phyloP scores from a whole-genome alignment of 208 protist genomes.

The Naegleria gruberi region DNA sequence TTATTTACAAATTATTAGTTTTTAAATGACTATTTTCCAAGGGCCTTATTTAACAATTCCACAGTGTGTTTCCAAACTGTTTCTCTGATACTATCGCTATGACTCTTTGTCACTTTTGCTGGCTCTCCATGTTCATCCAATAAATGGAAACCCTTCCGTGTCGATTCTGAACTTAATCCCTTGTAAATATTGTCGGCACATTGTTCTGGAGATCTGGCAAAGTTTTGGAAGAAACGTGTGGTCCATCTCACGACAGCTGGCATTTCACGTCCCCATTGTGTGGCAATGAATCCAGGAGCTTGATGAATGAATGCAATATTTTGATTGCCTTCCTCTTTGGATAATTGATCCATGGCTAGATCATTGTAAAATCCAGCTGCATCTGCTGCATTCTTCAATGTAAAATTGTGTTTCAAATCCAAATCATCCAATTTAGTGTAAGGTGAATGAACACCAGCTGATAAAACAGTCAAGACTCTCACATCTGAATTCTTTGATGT shows the following conservation, averaged over 20 bases:
- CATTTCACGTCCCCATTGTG: constrained; percentile 31
- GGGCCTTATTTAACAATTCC: background rate
- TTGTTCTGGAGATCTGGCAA: constrained; percentile 1
- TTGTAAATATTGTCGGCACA: constrained; percentile 25
- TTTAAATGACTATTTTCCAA: background rate
- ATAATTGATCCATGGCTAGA: constrained; percentile 26
- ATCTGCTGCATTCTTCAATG: constrained; percentile 30
- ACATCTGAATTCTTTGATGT: background rate
- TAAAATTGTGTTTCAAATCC: constrained; percentile 26
- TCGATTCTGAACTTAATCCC: background rate
- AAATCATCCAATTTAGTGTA: constrained; percentile 30
- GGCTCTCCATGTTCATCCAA: background rate
- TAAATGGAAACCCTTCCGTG: background rate
- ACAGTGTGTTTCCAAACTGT: background rate
- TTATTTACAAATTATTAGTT: no score
- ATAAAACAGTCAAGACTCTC: constrained; percentile 24
- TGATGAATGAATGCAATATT: constrained; percentile 26
- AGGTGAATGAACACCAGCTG: constrained; percentile 17
- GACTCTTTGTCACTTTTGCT: background rate
- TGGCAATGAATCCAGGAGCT: constrained; percentile 30
- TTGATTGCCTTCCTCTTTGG: constrained; percentile 7
- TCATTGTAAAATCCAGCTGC: constrained; percentile 38
- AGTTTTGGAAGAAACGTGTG: constrained; percentile 23
- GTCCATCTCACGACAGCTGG: constrained; percentile 23
- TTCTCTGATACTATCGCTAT: background rate